Evolutionary conservation across 805 yeast genomes (phyloP).

Genomic region (Kazachstania psychrophila): DNA sequence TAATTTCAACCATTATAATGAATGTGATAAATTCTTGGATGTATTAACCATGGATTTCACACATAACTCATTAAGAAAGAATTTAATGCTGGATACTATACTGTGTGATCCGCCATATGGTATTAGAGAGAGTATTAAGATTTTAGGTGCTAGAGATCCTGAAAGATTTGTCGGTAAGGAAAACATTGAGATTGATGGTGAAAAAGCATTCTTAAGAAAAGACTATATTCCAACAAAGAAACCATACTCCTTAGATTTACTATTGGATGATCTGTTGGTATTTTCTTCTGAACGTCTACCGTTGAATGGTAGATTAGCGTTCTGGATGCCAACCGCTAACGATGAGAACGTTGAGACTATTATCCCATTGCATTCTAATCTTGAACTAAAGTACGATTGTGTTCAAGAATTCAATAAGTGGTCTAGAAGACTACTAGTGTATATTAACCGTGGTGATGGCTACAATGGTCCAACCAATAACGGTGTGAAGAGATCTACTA

Average conservation of each 20-base stretch:
- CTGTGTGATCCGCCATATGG: constrained; percentile 98
- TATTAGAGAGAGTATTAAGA: constrained; percentile 89
- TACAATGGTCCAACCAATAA: constrained; percentile 42
- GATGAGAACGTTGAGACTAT: constrained; percentile 61
- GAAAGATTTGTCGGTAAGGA: constrained; percentile 66
- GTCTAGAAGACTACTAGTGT: constrained; percentile 81
- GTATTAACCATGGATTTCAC: constrained; percentile 91
- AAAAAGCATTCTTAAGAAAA: constrained; percentile 60
- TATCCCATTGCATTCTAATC: constrained; percentile 68
- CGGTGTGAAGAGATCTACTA: constrained; percentile 36
- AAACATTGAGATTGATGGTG: constrained; percentile 64
- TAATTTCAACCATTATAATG: constrained; percentile 70
- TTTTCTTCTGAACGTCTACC: constrained; percentile 69
- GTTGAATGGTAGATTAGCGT: constrained; percentile 70
- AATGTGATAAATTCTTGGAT: constrained; percentile 53
- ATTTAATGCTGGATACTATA: constrained; percentile 63
- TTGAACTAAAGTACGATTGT: constrained; percentile 62
- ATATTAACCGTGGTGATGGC: constrained; percentile 53
- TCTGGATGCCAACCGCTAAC: constrained; percentile 98
- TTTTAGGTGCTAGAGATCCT: constrained; percentile 73
- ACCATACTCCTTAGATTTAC: constrained; percentile 69
- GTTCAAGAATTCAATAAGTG: constrained; percentile 88
- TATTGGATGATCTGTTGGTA: constrained; percentile 66
- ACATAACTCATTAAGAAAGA: constrained; percentile 64
- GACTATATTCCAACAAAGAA: constrained; percentile 91